Base-by-base conservation (phyloP, 1,284 basidiomycete species). In the Apiotrichum gamsii region DNA sequence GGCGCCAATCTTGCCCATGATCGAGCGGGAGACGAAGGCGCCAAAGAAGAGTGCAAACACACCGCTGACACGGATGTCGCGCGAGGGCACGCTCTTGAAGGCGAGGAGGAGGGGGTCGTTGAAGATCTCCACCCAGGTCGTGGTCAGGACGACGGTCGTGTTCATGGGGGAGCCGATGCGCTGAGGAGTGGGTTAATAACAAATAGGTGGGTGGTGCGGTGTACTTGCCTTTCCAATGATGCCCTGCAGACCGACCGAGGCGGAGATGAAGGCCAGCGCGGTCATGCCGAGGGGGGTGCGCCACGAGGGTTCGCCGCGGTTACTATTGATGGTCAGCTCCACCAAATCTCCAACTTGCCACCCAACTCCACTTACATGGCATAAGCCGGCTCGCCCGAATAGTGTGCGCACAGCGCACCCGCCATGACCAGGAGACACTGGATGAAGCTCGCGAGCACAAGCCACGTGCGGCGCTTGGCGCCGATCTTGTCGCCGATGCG, bases 111-210 rank as follows among this genome's bases (percentile, higher is more conserved):
- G 74, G 0, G 87, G 86, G 65, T 89, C 86, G 40, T 82, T 81
- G 75, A 87, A 78, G 40, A 90, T 79, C 68, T 90, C 86, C 48
- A 87, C 85, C 87, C 87, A 90, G 21, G 87, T 81, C 9, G 85
- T 87, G 9, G 85, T 88, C 16, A 86, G 74, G 15, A 67, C 58
- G 34, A 60, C 57, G 15, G 65, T 56, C 33, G 41, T 10, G 85
- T 87, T 31, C 67, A 89, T 87, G 56, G 86, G 83, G 13, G 83
- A 83, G 58, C 83, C 86, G 45, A 87, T 66, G 35, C 71, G 66
- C 66, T 66, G 40, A 15, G 11, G n/a, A n/a, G n/a, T 4, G 8
- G 8, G 42, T 43, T 14, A 43, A 19, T n/a, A 15, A 15, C 24
- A 25, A 8, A 8, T 10, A 4, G 2, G 8, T 5, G 8, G 20